phyloP scores from a whole-genome alignment of 2,329 filamentous ascomycete species.

The Talaromyces sp. region DNA sequence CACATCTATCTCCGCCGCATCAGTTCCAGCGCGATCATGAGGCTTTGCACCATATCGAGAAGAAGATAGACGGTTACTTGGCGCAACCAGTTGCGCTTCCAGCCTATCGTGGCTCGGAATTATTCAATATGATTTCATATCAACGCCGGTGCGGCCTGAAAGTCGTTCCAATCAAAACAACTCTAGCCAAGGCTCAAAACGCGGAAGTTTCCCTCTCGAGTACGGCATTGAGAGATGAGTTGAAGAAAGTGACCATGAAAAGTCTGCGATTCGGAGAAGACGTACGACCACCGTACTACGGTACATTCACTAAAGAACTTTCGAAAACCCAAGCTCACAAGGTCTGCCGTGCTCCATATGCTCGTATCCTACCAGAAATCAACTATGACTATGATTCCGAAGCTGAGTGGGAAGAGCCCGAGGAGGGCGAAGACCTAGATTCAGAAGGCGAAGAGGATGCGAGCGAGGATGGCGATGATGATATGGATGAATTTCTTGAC shows the following conservation, averaged over 20 bases:
- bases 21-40: conserved; percentile 58
- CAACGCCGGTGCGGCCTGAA: conserved; percentile 32
- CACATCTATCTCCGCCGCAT: conserved; percentile 61
- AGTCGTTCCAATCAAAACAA: conserved; percentile 52
- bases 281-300: conserved; percentile 60
- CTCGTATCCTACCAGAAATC: conserved; percentile 50
- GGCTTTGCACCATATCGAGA: conserved; percentile 52
- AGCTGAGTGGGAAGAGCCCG: conserved; percentile 62
- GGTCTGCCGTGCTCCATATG: conserved; percentile 54
- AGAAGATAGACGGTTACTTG: conserved; percentile 45
- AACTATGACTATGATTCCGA: conserved; percentile 67
- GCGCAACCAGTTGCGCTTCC: conserved; percentile 18
- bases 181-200: conserved; percentile 57
- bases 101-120: conserved; percentile 32
- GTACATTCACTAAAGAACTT: conserved; percentile 55
- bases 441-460: conserved; percentile 62
- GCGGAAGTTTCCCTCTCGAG: conserved; percentile 30
- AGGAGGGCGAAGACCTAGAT: conserved; percentile 68
- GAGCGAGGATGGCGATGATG: conserved; percentile 67
- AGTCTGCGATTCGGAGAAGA: conserved; percentile 60
- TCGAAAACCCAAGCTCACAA: conserved; percentile 40
- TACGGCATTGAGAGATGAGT: conserved; percentile 34
- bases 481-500: conserved; percentile 87
- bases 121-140: conserved; percentile 40
- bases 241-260: conserved; percentile 54